Evolutionary conservation across 2,329 filamentous ascomycete genomes (phyloP), one percentile per base, ranked within the genome.

Genomic region (Taxawa tesnikishii): DNA sequence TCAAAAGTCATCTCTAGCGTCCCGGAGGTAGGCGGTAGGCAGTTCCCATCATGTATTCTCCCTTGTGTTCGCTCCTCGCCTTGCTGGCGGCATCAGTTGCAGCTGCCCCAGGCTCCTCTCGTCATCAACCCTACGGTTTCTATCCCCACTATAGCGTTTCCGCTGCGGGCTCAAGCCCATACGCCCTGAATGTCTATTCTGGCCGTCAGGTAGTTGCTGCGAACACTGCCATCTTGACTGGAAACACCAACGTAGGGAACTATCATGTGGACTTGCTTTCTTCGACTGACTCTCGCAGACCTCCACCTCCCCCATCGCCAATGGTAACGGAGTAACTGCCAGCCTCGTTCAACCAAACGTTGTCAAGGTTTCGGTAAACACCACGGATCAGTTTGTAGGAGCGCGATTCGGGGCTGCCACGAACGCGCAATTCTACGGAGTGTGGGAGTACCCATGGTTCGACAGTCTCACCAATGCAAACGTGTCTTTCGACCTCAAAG

Each of bases 371-470:
- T 28, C 41, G n/a, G 31, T 50, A 6, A 44, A 47, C 29, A 43
- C 42, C 18, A 37, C 36, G 2, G 37, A 23, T 16, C 14, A 32
- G 3, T 50, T 45, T 33, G 35, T 43, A 24, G 47, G 47, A 13
- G 46, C 47, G 2, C 37, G 37, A 5, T 48, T 50, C 28, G 32
- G 37, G 5, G 28, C 33, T 3, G 31, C 23, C 2, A 8, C 32
- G 5, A 25, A 40, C 5, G 32, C 44, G 4, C 37, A 33, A 7
- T 43, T 43, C 27, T 50, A 42, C 26, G 47, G 46, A 14, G 45
- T 50, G 8, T 50, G 47, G 47, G 47, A 50, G 26, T 50, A 50
- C 24, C 47, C 47, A 3, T 50, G 45, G 35, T 36, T 41, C 25
- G 34, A 42, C 9, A 38, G 34, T 13, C 41, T 50, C 18, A 30